Conservation (phyloP, 78 protist species). For the Tieghemostelium lacteum region DNA sequence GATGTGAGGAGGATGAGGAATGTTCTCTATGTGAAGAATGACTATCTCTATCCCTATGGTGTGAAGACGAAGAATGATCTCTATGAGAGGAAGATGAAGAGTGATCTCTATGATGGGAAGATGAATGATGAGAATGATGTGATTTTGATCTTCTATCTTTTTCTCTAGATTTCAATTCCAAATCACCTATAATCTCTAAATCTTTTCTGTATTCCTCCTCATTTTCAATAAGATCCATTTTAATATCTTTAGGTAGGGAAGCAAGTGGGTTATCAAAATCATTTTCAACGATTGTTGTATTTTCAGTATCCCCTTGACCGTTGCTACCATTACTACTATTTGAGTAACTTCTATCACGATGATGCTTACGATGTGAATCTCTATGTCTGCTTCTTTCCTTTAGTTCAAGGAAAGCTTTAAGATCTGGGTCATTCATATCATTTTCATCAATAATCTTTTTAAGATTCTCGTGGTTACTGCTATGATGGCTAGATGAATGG, state of each 20-base stretch:
- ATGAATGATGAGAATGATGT: too few relatives aligned
- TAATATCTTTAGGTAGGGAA: background rate
- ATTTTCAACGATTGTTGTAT: background rate
- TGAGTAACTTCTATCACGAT: background rate
- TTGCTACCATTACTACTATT: background rate
- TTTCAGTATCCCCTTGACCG: background rate
- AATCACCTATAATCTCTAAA: background rate
- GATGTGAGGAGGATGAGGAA: background rate
- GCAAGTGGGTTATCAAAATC: background rate
- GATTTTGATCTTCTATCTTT: background rate
- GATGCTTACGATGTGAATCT: background rate
- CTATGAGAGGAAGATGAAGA: background rate
- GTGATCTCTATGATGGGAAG: too few relatives aligned
- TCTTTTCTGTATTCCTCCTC: background rate
- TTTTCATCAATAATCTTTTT: slow-evolving; percentile 2
- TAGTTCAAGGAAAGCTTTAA: slow-evolving; percentile 7
- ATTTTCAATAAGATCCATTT: background rate
- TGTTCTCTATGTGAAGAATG: slow-evolving; percentile 1
- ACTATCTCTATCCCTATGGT: slow-evolving; percentile 11
- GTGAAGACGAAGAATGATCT: background rate
- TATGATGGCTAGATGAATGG: background rate
- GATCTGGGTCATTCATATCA: slow-evolving; percentile 20
- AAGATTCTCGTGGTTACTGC: background rate
- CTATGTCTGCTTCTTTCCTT: background rate
- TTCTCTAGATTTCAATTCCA: background rate